Evolutionary conservation across 306 rosid genomes (phyloP).

Genomic region (Gynostemma pentaphyllum): DNA sequence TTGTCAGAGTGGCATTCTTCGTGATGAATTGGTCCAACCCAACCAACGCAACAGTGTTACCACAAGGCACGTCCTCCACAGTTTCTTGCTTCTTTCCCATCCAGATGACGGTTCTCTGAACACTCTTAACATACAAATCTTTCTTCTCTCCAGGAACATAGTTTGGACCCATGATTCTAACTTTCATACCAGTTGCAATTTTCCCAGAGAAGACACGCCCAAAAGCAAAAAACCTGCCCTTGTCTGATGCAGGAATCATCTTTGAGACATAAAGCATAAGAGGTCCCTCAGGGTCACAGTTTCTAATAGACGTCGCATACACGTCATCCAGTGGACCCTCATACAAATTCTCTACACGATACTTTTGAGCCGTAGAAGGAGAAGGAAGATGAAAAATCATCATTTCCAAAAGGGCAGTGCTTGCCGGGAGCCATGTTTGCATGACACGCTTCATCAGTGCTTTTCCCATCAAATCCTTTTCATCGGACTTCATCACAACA

Average conservation of each 20-base stretch:
- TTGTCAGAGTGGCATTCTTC: constrained; percentile 88
- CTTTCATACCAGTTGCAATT: constrained; percentile 82
- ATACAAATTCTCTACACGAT: constrained; percentile 89
- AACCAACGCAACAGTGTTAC: constrained; percentile 84
- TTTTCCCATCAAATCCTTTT: constrained; percentile 74
- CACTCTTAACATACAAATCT: constrained; percentile 71
- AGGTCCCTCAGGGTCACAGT: constrained; percentile 85
- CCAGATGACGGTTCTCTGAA: constrained; percentile 92
- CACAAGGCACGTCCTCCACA: constrained; percentile 92
- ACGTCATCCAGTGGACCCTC: constrained; percentile 92
- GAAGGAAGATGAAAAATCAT: constrained; percentile 92
- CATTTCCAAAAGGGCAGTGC: constrained; percentile 72
- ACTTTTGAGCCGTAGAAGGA: constrained; percentile 62
- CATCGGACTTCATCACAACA: constrained; percentile 64
- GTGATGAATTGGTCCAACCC: constrained; percentile 90
- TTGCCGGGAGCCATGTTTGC: constrained; percentile 96
- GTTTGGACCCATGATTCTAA: constrained; percentile 95
- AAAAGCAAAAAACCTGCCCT: constrained; percentile 88
- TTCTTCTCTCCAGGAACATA: constrained; percentile 84
- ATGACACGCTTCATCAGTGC: constrained; percentile 86
- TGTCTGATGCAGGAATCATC: constrained; percentile 97
- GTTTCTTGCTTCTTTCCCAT: constrained; percentile 96
- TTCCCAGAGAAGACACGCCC: constrained; percentile 87
- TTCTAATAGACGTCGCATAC: constrained; percentile 66
- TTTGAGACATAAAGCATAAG: constrained; percentile 91